Percentiles rank a stretch among this genome's conserved stretches.
These are phyloP conservation scores for Penicillium malachiteum DNA, from an alignment of 495 filamentous ascomycete genomes.

Conservation along the genomic window DNA sequence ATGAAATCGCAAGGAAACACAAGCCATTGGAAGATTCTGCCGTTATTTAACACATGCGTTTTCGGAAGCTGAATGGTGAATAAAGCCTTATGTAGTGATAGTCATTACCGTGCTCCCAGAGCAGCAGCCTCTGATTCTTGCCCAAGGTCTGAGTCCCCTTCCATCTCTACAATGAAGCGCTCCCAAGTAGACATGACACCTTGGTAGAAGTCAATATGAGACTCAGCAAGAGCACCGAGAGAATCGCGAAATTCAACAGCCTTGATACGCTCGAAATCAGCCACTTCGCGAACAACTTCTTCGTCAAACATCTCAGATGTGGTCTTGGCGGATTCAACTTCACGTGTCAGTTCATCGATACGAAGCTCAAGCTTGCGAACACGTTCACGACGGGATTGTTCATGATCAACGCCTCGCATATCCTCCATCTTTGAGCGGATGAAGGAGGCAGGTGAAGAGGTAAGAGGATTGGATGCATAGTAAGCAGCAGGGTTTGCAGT, in stretches of 20 bases:
- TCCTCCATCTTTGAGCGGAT: slow-evolving; percentile 94
- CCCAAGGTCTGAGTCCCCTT: slow-evolving; percentile 49
- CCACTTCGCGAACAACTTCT: slow-evolving; percentile 87
- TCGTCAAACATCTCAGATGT: slow-evolving; percentile 88
- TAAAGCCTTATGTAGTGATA: background rate
- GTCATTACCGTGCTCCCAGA: background rate
- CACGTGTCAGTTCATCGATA: slow-evolving; percentile 84
- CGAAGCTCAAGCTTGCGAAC: slow-evolving; percentile 85
- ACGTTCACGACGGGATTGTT: slow-evolving; percentile 81
- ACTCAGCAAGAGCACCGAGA: slow-evolving; percentile 76
- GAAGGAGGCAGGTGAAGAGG: slow-evolving; percentile 75
- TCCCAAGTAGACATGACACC: slow-evolving; percentile 85
- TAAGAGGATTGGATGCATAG: slow-evolving; percentile 58
- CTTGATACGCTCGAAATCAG: slow-evolving; percentile 96
- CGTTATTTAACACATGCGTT: background rate
- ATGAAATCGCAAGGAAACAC: background rate
- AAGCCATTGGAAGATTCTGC: background rate
- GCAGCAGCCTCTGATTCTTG: background rate
- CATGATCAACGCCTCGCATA: slow-evolving; percentile 94
- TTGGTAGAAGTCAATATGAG: slow-evolving; percentile 84
- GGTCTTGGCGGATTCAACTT: slow-evolving; percentile 81
- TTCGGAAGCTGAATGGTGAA: background rate
- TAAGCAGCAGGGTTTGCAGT: slow-evolving; percentile 60
- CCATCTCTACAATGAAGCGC: slow-evolving; percentile 83
- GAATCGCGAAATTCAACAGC: slow-evolving; percentile 86